phyloP scores from a whole-genome alignment of 78 protist species.

The Cyanophora paradoxa region DNA sequence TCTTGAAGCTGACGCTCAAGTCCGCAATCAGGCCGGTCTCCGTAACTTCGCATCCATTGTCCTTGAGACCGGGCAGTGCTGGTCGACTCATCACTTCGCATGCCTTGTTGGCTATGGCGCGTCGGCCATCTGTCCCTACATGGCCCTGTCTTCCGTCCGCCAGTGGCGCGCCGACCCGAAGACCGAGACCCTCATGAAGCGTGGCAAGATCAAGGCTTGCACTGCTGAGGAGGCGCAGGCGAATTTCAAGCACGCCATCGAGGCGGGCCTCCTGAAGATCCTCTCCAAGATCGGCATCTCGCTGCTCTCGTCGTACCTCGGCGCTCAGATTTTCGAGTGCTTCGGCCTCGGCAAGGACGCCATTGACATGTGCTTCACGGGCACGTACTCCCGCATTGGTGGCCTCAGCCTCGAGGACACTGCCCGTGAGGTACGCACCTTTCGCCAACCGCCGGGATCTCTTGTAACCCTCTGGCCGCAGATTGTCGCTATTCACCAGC shows the following conservation, averaged over 20 bases:
- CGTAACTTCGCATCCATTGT: too few species aligned
- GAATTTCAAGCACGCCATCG: constrained; percentile 52
- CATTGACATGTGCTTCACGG: constrained; percentile 60
- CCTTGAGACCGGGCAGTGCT: constrained; percentile 13
- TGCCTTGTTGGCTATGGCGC: constrained; percentile 76
- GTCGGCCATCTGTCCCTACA: constrained; percentile 54
- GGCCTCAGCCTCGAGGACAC: constrained; percentile 33
- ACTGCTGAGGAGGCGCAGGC: background rate
- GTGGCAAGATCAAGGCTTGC: background rate
- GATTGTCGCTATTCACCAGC: too few species aligned
- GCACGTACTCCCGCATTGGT: constrained; percentile 55
- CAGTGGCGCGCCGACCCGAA: background rate
- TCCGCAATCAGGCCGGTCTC: too few species aligned
- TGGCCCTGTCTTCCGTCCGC: constrained; percentile 2
- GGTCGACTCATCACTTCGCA: constrained; percentile 68
- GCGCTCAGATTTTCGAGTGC: constrained; percentile 89
- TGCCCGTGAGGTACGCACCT: constrained; percentile 15
- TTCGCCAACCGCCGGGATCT: too few species aligned
- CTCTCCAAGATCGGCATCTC: constrained; percentile 88
- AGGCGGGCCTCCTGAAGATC: constrained; percentile 59
- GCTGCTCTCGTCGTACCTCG: constrained; percentile 66
- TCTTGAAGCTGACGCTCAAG: too few species aligned
- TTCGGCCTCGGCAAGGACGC: constrained; percentile 63
- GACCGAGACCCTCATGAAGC: constrained; percentile 5
- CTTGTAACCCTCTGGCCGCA: too few species aligned